Conservation (phyloP, 768 basidiomycete species). For the Daedaleopsis sinensis region DNA sequence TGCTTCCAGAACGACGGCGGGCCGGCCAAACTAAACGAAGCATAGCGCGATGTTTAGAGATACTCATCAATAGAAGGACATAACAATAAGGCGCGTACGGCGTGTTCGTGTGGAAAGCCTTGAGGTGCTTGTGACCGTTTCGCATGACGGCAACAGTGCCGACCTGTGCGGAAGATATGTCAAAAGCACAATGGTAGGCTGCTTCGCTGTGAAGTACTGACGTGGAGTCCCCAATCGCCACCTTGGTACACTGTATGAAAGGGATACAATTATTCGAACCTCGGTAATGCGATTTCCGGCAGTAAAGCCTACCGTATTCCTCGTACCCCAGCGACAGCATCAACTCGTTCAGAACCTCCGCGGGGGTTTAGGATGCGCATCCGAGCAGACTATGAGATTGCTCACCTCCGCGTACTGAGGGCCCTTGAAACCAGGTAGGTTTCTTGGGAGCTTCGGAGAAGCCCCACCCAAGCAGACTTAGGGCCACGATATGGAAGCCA, state of each 20-base stretch:
- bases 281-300: neutral
- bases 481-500: constrained; percentile 63
- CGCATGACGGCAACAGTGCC: constrained; percentile 35
- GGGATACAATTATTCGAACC: neutral
- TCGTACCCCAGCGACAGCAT: constrained; percentile 34
- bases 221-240: constrained; percentile 49
- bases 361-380: neutral
- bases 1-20: constrained; percentile 26
- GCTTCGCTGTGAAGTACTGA: constrained; percentile 23
- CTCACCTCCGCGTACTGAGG: constrained; percentile 58
- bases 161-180: constrained; percentile 30
- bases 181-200: neutral
- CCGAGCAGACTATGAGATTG: neutral
- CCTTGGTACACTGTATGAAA: constrained; percentile 45
- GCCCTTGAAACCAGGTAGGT: constrained; percentile 48
- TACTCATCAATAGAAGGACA: constrained; percentile 10
- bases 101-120: constrained; percentile 57
- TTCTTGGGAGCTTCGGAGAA: constrained; percentile 61
- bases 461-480: constrained; percentile 62
- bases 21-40: constrained; percentile 15
- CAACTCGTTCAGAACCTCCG: constrained; percentile 27
- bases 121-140: constrained; percentile 46
- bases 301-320: constrained; percentile 26
- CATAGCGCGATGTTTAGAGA: neutral
- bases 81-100: constrained; percentile 33